phyloP scores from a whole-genome alignment of 129 eudicot genomes.

The Rutidosis leptorrhynchoides region DNA sequence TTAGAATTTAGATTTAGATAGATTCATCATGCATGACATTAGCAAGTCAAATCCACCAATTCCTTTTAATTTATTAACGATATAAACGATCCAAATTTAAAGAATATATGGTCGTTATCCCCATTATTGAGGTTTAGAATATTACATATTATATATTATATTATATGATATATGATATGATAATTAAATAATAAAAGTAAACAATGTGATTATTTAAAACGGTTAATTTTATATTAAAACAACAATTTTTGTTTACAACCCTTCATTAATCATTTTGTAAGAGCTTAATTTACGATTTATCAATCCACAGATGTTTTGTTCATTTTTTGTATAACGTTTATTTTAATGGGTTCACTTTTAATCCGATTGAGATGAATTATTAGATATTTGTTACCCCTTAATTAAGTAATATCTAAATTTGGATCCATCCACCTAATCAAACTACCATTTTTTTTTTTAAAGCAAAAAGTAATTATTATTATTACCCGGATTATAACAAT shows the following conservation, averaged over 20 bases:
- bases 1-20: too few relatives aligned
- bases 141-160: slow-evolving; percentile 1
- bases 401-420: too few relatives aligned
- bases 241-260: slow-evolving; percentile 15
- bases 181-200: too few relatives aligned
- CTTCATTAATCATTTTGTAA: neutral
- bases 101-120: slow-evolving; percentile 29
- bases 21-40: slow-evolving; percentile 44
- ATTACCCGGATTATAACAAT: too few relatives aligned
- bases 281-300: too few relatives aligned
- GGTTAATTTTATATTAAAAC: neutral
- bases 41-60: slow-evolving; percentile 33
- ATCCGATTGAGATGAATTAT: slow-evolving; percentile 19
- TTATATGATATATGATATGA: too few relatives aligned
- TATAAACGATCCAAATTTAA: slow-evolving; percentile 5
- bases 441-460: too few relatives aligned
- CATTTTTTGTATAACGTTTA: neutral
- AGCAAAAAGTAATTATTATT: too few relatives aligned
- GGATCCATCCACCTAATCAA: too few relatives aligned
- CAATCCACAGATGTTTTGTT: too few relatives aligned
- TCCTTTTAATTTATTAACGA: neutral
- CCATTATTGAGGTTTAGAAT: slow-evolving; percentile 32
- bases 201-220: neutral
- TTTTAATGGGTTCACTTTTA: neutral
- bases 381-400: neutral